Evolutionary conservation across 2,329 filamentous ascomycete genomes (phyloP).

Genomic region (Coniochaeta sp.): DNA sequence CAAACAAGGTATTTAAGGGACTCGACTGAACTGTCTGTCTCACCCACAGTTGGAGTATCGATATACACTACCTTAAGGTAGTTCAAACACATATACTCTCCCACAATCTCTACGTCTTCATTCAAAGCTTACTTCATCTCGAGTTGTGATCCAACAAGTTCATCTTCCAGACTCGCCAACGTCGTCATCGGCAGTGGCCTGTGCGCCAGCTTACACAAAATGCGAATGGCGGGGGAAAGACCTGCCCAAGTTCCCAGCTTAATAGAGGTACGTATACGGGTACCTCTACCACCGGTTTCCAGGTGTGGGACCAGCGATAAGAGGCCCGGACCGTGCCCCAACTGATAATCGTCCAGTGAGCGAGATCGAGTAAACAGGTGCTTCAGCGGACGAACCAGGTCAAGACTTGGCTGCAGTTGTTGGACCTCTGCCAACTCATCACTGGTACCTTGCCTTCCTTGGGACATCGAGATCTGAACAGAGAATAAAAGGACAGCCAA

Average conservation of each 20-base stretch:
- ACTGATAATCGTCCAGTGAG: slow-evolving; percentile 14
- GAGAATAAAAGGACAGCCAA: background rate
- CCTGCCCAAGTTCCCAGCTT: no score
- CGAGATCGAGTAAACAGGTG: slow-evolving; percentile 9
- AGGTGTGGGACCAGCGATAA: slow-evolving; percentile 9
- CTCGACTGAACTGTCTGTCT: background rate
- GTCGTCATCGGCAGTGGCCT: background rate
- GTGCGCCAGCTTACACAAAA: background rate
- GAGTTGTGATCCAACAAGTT: no score
- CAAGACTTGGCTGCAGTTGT: background rate
- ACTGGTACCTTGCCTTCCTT: background rate
- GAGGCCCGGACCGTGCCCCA: slow-evolving; percentile 3
- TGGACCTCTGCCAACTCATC: slow-evolving; percentile 12
- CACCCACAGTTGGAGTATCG: background rate
- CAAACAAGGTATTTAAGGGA: background rate
- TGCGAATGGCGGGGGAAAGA: background rate
- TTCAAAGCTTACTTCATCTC: no score
- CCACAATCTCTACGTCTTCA: background rate
- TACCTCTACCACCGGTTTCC: no score
- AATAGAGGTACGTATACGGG: no score
- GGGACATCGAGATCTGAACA: background rate
- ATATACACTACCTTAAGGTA: no score
- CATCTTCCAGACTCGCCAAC: background rate
- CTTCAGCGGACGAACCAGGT: slow-evolving; percentile 1
- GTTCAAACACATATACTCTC: no score